Base-by-base conservation (phyloP, 2,329 filamentous ascomycete genomes). In the Colletotrichum gigasporum region DNA sequence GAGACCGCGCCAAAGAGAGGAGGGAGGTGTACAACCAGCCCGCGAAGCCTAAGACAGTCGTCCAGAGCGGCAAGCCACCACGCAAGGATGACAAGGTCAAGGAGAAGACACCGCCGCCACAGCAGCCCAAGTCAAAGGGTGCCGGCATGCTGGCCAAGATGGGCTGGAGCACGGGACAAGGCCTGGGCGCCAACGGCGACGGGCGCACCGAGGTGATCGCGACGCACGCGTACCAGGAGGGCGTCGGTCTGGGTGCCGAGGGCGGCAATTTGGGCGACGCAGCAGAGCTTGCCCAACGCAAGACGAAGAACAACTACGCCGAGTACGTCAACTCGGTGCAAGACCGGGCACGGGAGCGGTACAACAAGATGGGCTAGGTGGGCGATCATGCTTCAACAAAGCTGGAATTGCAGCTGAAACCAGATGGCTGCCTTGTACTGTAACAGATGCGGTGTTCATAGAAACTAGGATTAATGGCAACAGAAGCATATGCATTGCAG, bases 261-360 rank as follows among this genome's bases (percentile, higher is more conserved):
- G 89, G 90, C 0, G 85, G 88, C n/a, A 90, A 89, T 71, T 76
- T 91, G 35, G 90, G 90, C 11, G 89, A 92, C 75, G 90, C 90
- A 26, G 81, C 82, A 7, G 84, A 87, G 71, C 82, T 91, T 71
- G 89, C 89, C 22, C 84, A 85, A 66, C 80, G 85, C 67, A 84
- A 85, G 71, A 91, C 89, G 4, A 84, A 82, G 71, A 84, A 85
- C 37, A 83, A 79, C 37, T 90, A 90, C 68, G 78, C 82, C 0
- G 87, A 86, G 55, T 92, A 91, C 71, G 79, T 91, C 56, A 85
- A 84, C 65, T 85, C 86, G 70, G 87, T 87, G 22, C 88, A 88
- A 73, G 88, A 91, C 56, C 86, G 85, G 74, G 90, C 90, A 2
- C 83, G 89, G 70, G 87, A 91, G 73, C 80, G 90, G 67, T 91